phyloP scores from a whole-genome alignment of 2,329 filamentous ascomycete genomes.

The Stromatinia cepivora region DNA sequence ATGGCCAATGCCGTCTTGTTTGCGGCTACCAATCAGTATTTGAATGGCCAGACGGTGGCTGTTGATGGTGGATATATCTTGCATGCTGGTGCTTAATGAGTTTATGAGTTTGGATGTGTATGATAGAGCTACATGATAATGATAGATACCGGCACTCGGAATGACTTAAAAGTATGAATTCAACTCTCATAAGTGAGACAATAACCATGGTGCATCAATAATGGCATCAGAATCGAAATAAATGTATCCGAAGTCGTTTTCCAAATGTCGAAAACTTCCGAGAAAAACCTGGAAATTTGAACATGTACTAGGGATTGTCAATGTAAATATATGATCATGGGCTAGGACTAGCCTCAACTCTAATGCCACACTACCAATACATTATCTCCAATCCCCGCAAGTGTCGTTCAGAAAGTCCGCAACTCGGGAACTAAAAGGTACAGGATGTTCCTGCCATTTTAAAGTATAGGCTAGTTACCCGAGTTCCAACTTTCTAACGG shows the following conservation, averaged over 20 bases:
- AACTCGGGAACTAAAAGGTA: too few relatives aligned
- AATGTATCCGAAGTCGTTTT: background rate
- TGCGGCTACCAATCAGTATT: constrained; percentile 47
- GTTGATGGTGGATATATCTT: constrained; percentile 57
- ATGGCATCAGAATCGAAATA: background rate
- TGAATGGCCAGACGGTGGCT: constrained; percentile 45
- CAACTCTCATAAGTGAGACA: background rate
- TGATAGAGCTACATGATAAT: background rate
- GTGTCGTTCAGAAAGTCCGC: too few relatives aligned
- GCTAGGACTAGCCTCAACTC: background rate
- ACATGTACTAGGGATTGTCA: background rate
- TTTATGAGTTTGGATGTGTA: background rate
- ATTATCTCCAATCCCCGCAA: too few relatives aligned
- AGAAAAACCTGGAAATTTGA: background rate
- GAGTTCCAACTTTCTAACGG: too few relatives aligned
- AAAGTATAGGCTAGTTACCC: background rate
- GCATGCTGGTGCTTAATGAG: constrained; percentile 18
- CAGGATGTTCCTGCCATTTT: background rate
- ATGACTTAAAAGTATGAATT: background rate
- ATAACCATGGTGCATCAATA: background rate
- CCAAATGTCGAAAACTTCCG: background rate
- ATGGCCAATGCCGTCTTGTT: constrained; percentile 59
- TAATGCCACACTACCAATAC: too few relatives aligned
- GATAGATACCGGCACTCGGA: background rate
- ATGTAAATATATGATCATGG: background rate